Evolutionary conservation across 345 rosid species (phyloP).

Genomic region (Rubroshorea leprosula): DNA sequence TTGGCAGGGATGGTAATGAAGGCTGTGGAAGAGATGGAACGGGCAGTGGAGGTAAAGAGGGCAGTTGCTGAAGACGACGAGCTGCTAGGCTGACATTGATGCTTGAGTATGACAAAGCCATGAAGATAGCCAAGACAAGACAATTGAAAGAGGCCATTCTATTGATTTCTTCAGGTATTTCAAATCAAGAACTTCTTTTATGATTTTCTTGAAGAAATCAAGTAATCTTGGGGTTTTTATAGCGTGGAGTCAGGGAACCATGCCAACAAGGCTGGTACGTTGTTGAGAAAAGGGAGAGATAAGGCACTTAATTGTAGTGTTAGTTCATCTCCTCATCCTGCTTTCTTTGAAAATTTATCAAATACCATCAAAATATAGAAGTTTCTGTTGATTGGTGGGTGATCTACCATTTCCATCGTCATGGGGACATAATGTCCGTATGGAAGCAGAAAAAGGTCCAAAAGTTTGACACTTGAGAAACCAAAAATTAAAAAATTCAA

Average conservation of each 20-base stretch:
- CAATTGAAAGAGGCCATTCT: background rate
- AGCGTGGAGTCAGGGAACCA: background rate
- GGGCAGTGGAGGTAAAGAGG: slow-evolving; percentile 10
- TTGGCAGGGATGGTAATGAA: background rate
- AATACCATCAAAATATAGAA: no score
- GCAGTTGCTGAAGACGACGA: slow-evolving; percentile 21
- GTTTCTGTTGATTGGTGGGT: no score
- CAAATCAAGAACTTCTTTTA: background rate
- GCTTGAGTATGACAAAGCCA: background rate
- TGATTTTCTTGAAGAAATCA: background rate
- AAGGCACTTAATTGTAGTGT: no score
- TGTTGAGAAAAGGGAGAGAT: background rate
- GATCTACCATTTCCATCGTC: no score
- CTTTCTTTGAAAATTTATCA: background rate
- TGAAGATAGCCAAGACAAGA: background rate
- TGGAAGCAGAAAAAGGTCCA: no score
- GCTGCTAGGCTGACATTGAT: slow-evolving; percentile 12
- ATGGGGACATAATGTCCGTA: no score
- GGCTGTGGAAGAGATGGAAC: slow-evolving; percentile 15
- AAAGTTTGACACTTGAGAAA: no score
- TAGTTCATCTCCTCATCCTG: background rate
- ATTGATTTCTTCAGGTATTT: background rate
- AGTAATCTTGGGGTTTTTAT: background rate
- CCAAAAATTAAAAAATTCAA: no score
- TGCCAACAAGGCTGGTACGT: background rate